phyloP scores from a whole-genome alignment of 129 eudicot genomes.

The Artemisia argyi region DNA sequence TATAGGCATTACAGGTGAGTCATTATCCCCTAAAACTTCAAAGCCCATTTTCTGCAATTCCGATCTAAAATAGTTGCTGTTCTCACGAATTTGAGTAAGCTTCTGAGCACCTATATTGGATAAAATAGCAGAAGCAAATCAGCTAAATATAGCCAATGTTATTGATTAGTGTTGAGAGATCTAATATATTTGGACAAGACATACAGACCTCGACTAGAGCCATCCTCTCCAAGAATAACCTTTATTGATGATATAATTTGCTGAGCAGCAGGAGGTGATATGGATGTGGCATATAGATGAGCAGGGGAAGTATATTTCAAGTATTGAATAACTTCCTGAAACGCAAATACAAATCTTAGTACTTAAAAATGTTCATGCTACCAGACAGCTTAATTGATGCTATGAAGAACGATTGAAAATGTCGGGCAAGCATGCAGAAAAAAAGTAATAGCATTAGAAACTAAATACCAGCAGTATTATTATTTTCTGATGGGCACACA shows the following conservation, averaged over 20 bases:
- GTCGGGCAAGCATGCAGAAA: conserved; percentile 5
- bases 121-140: conserved; percentile 2
- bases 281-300: conserved; percentile 87
- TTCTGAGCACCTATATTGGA: conserved; percentile 75
- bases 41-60: conserved; percentile 96
- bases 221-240: conserved; percentile 95
- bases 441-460: not conserved
- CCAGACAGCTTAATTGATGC: not conserved
- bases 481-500: conserved; percentile 7
- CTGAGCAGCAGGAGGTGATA: conserved; percentile 98
- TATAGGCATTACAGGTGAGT: conserved; percentile 95
- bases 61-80: conserved; percentile 93
- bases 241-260: conserved; percentile 87
- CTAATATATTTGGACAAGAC: not conserved
- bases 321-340: conserved; percentile 85
- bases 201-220: conserved; percentile 82
- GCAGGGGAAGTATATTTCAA: conserved; percentile 86
- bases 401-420: not conserved
- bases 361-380: not conserved
- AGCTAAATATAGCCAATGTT: not conserved
- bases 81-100: conserved; percentile 90
- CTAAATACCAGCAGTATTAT: not conserved
- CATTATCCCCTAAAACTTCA: conserved; percentile 97
- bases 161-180: not conserved
- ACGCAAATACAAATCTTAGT: not conserved